Percentiles rank a stretch among this genome's conserved stretches.
phyloP scores from a whole-genome alignment of 768 basidiomycete species.

The Calocera viscosa region DNA sequence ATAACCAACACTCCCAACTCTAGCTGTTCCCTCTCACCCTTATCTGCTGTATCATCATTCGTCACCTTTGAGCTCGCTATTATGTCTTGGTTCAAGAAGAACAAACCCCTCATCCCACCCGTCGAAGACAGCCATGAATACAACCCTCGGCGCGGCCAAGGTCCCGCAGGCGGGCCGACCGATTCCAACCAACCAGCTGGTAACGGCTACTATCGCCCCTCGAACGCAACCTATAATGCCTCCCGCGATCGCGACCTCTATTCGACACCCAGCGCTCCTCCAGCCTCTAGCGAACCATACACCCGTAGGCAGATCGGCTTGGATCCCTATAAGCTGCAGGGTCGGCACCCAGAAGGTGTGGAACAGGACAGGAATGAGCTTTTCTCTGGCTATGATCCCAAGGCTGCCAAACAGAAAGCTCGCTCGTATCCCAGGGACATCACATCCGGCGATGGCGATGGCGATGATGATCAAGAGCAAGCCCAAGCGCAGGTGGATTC shows the following conservation, averaged over 20 bases:
- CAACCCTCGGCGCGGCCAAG: slow-evolving; percentile 20
- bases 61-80: slow-evolving; percentile 7
- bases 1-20: not conserved
- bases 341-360: slow-evolving; percentile 32
- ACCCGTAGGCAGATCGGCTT: not conserved
- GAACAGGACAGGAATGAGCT: slow-evolving; percentile 60
- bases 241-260: slow-evolving; percentile 56
- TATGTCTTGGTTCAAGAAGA: slow-evolving; percentile 55
- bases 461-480: slow-evolving; percentile 5
- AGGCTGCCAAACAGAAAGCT: slow-evolving; percentile 41
- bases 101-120: slow-evolving; percentile 57
- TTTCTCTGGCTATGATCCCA: slow-evolving; percentile 59
- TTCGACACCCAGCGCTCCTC: slow-evolving; percentile 23
- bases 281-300: not conserved
- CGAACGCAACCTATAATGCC: slow-evolving; percentile 47
- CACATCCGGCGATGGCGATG: slow-evolving; percentile 32
- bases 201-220: slow-evolving; percentile 31
- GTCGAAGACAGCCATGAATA: slow-evolving; percentile 27
- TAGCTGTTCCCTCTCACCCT: not conserved
- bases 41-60: not conserved
- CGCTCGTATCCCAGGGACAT: slow-evolving; percentile 44
- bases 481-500: slow-evolving; percentile 36
- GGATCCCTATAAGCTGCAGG: slow-evolving; percentile 22
- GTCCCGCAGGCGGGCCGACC: slow-evolving; percentile 25
- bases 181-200: slow-evolving; percentile 29